A percentile compares a stretch with the other conserved stretches of the same genome.
Evolutionary conservation across 2,329 filamentous ascomycete genomes (phyloP).

Genomic region (Achaetomium macrosporum): DNA sequence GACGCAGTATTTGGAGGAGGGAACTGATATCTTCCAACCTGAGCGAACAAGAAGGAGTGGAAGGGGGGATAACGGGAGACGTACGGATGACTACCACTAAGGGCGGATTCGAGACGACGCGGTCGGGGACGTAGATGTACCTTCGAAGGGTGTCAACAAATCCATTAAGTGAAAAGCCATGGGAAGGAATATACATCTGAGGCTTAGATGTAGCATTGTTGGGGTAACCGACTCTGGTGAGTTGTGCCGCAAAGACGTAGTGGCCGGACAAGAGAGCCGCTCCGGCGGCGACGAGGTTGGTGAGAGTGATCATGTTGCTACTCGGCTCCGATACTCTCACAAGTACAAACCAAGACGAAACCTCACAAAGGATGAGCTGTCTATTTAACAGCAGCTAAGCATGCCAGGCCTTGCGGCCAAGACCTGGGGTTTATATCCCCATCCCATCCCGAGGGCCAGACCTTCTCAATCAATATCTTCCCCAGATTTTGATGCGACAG

Average conservation of each 20-base stretch:
- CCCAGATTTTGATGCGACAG: neutral
- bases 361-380: neutral
- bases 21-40: too few species aligned
- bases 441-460: neutral
- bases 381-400: neutral
- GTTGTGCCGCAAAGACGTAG: conserved; percentile 24
- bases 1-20: too few species aligned
- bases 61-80: neutral
- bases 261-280: conserved; percentile 12
- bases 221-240: conserved; percentile 33
- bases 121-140: conserved; percentile 34
- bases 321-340: neutral
- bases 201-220: conserved; percentile 33
- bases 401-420: neutral
- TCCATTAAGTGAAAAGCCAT: too few species aligned
- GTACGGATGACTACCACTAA: conserved; percentile 32
- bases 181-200: conserved; percentile 27
- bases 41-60: too few species aligned
- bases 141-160: conserved; percentile 6
- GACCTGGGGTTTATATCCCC: conserved; percentile 3
- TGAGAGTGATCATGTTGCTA: conserved; percentile 23
- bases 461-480: neutral
- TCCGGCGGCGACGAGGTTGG: conserved; percentile 19
- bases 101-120: conserved; percentile 30
- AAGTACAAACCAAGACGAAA: neutral